phyloP scores from a whole-genome alignment of 2,329 filamentous ascomycete species.

The Zopfia rhizophila region DNA sequence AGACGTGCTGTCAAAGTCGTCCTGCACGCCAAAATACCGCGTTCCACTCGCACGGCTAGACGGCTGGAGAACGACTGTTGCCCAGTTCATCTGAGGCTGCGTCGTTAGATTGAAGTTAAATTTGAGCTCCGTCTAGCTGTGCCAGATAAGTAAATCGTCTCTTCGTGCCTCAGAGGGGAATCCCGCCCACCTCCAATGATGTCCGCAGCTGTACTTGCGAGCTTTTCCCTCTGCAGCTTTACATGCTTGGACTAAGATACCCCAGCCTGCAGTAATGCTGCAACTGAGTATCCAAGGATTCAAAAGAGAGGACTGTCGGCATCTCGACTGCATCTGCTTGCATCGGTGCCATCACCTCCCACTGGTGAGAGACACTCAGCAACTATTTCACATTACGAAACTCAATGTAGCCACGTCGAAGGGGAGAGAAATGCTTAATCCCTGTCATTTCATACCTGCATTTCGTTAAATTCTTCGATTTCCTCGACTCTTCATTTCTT shows the following conservation, averaged over 20 bases:
- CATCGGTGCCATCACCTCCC: no score
- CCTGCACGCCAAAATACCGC: slow-evolving; percentile 40
- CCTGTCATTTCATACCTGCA: no score
- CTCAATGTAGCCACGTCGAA: slow-evolving; percentile 6
- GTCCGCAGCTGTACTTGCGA: slow-evolving; percentile 21
- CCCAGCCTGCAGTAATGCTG: slow-evolving; percentile 20
- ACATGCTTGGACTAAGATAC: slow-evolving; percentile 31
- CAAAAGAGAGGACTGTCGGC: slow-evolving; percentile 3
- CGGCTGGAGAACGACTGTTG: slow-evolving; percentile 36
- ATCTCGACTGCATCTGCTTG: slow-evolving; percentile 10
- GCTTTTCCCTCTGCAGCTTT: slow-evolving; percentile 33
- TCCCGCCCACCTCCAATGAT: slow-evolving; percentile 32
- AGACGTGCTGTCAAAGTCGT: slow-evolving; percentile 35
- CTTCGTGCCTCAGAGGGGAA: slow-evolving; percentile 7
- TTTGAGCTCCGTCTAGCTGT: slow-evolving; percentile 12
- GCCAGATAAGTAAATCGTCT: slow-evolving; percentile 2
- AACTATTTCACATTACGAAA: slow-evolving; percentile 17
- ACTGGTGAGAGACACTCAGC: slow-evolving; percentile 6
- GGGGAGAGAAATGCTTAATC: no score
- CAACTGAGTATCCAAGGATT: slow-evolving; percentile 21
- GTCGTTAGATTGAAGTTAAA: slow-evolving; percentile 34
- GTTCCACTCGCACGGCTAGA: slow-evolving; percentile 28
- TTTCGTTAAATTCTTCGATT: neutral
- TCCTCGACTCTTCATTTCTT: slow-evolving; percentile 6
- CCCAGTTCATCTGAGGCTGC: slow-evolving; percentile 41